A percentile compares a stretch with the other conserved stretches of the same genome.
These are phyloP conservation scores for Suhomyces bokatorum DNA, from an alignment of 1,139 yeast genomes.

Conservation along the genomic window DNA sequence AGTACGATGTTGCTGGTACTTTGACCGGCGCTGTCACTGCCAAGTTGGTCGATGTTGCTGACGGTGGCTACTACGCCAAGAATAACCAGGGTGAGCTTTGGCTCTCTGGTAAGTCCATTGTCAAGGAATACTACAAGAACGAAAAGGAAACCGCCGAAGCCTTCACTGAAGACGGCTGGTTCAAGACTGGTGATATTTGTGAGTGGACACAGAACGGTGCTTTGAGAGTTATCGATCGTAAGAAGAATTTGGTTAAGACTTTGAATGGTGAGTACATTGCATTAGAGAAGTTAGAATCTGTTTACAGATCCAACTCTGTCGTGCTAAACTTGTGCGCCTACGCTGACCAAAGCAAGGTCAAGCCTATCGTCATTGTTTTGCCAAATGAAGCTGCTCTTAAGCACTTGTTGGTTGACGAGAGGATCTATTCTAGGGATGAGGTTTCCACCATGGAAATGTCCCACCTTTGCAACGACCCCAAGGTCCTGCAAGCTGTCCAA, in stretches of 20 bases:
- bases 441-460: constrained; percentile 53
- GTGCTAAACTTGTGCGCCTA: constrained; percentile 87
- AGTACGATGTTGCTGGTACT: constrained; percentile 78
- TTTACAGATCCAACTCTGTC: constrained; percentile 78
- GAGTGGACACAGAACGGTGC: constrained; percentile 86
- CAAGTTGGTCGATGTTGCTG: constrained; percentile 88
- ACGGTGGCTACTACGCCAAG: constrained; percentile 89
- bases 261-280: constrained; percentile 97
- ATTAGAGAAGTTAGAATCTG: constrained; percentile 83
- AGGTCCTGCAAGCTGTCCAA: constrained; percentile 55
- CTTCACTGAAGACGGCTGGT: constrained; percentile 88
- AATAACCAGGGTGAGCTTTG: constrained; percentile 92
- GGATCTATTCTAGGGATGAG: constrained; percentile 47
- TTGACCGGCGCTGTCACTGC: constrained; percentile 81
- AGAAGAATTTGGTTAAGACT: constrained; percentile 94
- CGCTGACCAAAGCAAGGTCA: constrained; percentile 82
- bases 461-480: constrained; percentile 52
- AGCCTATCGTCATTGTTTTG: constrained; percentile 88
- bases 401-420: constrained; percentile 53
- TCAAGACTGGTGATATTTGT: constrained; percentile 95
- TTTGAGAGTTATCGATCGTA: constrained; percentile 85
- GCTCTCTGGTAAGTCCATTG: constrained; percentile 72
- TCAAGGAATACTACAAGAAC: constrained; percentile 79
- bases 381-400: constrained; percentile 73
- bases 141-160: constrained; percentile 78